Base-by-base conservation (phyloP, 1,139 yeast species). In the Geotrichum histeridarum region DNA sequence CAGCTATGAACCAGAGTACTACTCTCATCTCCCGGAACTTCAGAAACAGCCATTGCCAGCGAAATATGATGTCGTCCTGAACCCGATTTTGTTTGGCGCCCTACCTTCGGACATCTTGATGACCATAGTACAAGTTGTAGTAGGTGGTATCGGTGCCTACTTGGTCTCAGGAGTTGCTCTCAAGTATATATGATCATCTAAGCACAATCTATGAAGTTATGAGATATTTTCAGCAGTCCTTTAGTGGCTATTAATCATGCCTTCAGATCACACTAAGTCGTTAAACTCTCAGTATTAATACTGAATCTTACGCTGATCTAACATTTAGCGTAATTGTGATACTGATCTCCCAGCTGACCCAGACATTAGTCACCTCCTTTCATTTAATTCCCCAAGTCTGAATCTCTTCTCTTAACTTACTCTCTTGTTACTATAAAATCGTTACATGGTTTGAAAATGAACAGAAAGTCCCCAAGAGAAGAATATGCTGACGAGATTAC, bases 71-170 rank as follows among this genome's bases (percentile, higher is more conserved):
- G 51, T 66, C 2, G 55, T 65, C 2, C 55, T 65, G 39, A 63
- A 64, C 53, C 54, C 57, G 36, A 51, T 64, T 0, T 54, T 59
- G 7, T 54, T 59, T 14, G 65, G 63, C n/a, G 57, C 60, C 22
- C 53, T 64, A 30, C 66, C 68, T 0, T 53, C 52, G 30, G 64
- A 62, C 42, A 60, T 65, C 17, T 54, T 64, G 8, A 55, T 55
- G 12, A 58, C 63, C 4, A 59, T 65, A 12, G 58, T 53, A 1
- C 50, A 63, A 22, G 59, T 62, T 1, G 56, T 51, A 4, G 51
- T 53, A 12, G 41, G 42, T 31, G 49, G 49, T n/a, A 31, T 45
- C 7, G 41, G 41, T 9, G 32, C 42, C 9, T 45, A 17, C 15
- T 9, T 45, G 8, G 15, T 17, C 6, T 45, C 49, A 14, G 41